These are phyloP conservation scores for Nephromyces sp. DNA, from an alignment of 169 alveolate genomes.

Conservation along the genomic window DNA sequence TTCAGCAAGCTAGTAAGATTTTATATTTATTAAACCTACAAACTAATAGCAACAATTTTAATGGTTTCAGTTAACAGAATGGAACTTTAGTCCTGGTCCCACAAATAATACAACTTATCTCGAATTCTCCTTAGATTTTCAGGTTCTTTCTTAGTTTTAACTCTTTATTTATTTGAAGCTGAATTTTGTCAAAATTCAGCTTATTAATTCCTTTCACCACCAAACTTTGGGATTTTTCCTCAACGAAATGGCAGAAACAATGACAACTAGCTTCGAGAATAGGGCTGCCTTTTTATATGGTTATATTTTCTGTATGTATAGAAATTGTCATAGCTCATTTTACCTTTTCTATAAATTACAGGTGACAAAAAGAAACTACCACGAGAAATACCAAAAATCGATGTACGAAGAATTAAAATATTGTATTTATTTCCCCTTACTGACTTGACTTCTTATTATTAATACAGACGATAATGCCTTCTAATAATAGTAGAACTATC, in stretches of 20 bases:
- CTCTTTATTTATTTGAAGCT: neutral
- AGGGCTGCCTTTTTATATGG: neutral
- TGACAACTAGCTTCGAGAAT: neutral
- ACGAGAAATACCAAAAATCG: too few relatives aligned
- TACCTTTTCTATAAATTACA: too few relatives aligned
- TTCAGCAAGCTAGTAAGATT: slow-evolving; percentile 1
- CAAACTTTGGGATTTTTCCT: neutral
- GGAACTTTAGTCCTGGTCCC: neutral
- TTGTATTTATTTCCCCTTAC: too few relatives aligned
- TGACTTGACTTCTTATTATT: too few relatives aligned
- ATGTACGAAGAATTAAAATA: too few relatives aligned
- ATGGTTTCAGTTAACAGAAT: neutral
- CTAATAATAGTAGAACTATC: too few relatives aligned
- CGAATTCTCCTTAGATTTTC: neutral
- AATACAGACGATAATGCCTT: too few relatives aligned
- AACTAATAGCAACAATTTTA: neutral
- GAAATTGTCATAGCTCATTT: too few relatives aligned
- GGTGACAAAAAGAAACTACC: too few relatives aligned
- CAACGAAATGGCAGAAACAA: neutral
- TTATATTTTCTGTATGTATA: too few relatives aligned
- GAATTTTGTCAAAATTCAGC: neutral
- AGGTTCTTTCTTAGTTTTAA: neutral
- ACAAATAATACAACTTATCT: neutral
- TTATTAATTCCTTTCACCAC: neutral
- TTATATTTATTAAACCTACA: too few relatives aligned